phyloP scores from a whole-genome alignment of 2,329 filamentous ascomycete genomes.

The Xylariaceae sp. region DNA sequence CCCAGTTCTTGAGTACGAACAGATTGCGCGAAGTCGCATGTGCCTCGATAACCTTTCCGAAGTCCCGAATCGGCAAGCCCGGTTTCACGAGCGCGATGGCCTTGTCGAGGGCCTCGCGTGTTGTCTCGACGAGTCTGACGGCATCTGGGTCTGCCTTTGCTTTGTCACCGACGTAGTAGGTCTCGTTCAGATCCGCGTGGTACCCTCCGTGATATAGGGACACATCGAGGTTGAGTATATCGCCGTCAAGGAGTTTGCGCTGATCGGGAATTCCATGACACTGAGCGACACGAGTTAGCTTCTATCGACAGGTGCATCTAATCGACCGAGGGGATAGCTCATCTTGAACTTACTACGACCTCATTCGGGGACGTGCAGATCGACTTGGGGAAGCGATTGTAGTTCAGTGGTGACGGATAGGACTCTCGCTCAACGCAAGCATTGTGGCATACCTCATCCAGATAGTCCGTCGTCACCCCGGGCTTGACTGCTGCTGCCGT shows the following conservation, averaged over 20 bases:
- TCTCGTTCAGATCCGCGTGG: conserved; percentile 96
- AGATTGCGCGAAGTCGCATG: conserved; percentile 81
- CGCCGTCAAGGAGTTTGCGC: conserved; percentile 80
- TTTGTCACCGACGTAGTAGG: conserved; percentile 93
- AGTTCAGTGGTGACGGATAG: conserved; percentile 93
- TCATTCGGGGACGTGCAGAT: conserved; percentile 96
- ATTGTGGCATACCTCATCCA: conserved; percentile 92
- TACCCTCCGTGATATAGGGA: conserved; percentile 92
- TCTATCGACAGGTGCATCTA: no score
- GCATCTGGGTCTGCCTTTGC: conserved; percentile 79
- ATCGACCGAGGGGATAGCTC: no score
- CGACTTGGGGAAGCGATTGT: conserved; percentile 95
- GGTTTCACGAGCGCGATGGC: conserved; percentile 91
- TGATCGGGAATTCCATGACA: conserved; percentile 98
- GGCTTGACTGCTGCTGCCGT: conserved; percentile 79
- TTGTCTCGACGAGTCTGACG: conserved; percentile 85
- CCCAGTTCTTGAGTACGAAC: conserved; percentile 92
- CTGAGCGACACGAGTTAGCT: conserved; percentile 8
- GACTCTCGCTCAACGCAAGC: conserved; percentile 92
- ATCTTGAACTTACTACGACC: conserved; percentile 56
- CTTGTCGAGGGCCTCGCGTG: conserved; percentile 82
- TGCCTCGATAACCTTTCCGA: conserved; percentile 92
- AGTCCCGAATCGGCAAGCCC: conserved; percentile 86
- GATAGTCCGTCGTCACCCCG: conserved; percentile 92
- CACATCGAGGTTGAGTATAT: conserved; percentile 96